These are phyloP conservation scores for Oenanthe sinensis DNA, from an alignment of 129 eudicot genomes.

Conservation along the genomic window DNA sequence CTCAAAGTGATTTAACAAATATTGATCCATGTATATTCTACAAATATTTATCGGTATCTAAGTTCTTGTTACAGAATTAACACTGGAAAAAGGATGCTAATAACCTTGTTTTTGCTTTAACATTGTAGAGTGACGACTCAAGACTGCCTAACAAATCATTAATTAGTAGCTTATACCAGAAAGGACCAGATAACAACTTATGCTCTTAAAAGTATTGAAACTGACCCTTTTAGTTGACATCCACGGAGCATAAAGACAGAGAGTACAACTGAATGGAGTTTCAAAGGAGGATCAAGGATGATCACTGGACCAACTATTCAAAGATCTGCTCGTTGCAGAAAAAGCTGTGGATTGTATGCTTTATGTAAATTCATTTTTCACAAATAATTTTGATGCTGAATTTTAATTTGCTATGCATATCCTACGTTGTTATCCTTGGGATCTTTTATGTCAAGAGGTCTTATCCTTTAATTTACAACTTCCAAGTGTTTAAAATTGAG, in stretches of 20 bases:
- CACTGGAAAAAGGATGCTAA: neutral
- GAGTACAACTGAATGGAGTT: conserved; percentile 32
- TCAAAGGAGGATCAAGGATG: conserved; percentile 41
- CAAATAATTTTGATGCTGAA: neutral
- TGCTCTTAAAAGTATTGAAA: conserved; percentile 26
- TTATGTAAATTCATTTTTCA: conserved; percentile 45
- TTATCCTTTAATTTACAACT: neutral
- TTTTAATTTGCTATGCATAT: neutral
- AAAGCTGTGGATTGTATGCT: conserved; percentile 31
- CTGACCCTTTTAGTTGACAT: conserved; percentile 20
- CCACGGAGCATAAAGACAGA: conserved; percentile 15
- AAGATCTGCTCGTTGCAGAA: conserved; percentile 26
- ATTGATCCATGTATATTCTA: neutral
- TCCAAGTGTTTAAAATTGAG: too few relatives aligned
- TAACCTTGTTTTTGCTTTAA: neutral
- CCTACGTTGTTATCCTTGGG: neutral
- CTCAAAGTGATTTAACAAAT: neutral
- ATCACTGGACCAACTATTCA: conserved; percentile 24
- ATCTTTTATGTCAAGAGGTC: neutral
- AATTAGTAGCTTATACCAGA: conserved; percentile 1
- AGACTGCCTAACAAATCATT: conserved; percentile 10
- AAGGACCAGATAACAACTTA: conserved; percentile 12
- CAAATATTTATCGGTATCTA: neutral
- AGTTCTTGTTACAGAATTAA: neutral
- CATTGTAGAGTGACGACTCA: conserved; percentile 34